These are phyloP conservation scores for Phytophthora europaea DNA, from an alignment of 352 stramenopile genomes.

Conservation along the genomic window DNA sequence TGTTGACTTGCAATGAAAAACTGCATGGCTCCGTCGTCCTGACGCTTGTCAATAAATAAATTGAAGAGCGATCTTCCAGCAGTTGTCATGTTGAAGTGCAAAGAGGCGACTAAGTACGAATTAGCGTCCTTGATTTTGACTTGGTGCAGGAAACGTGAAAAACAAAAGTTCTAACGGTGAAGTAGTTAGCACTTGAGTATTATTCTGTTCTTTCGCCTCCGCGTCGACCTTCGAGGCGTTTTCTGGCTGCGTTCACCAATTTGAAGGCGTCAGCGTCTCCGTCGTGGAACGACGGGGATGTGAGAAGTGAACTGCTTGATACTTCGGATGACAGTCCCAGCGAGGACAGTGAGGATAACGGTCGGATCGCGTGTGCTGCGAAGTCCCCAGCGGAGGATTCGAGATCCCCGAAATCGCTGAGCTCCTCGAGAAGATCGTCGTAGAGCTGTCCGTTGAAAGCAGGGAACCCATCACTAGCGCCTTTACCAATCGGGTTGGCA, in stretches of 20 bases:
- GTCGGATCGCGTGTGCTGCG: conserved; percentile 5
- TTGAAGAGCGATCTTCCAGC: too few species aligned
- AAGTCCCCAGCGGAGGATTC: conserved; percentile 21
- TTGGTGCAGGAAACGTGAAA: too few species aligned
- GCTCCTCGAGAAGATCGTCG: conserved; percentile 39
- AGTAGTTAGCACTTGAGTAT: background rate
- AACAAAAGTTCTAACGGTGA: too few species aligned
- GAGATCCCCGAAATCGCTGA: conserved; percentile 20
- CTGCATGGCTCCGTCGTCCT: background rate
- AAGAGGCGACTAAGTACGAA: too few species aligned
- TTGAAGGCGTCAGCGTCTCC: conserved; percentile 37
- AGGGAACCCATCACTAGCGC: conserved; percentile 36
- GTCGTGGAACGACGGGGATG: conserved; percentile 35
- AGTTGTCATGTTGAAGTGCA: too few species aligned
- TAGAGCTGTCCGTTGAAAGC: conserved; percentile 44
- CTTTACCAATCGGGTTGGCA: background rate
- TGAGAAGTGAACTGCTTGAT: conserved; percentile 25
- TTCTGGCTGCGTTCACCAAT: conserved; percentile 51
- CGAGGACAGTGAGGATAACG: conserved; percentile 22
- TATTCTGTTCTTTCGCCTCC: conserved; percentile 24
- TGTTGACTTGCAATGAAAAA: background rate
- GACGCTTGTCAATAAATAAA: background rate
- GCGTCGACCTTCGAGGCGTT: conserved; percentile 41
- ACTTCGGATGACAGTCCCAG: conserved; percentile 14
- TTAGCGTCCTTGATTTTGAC: too few species aligned